Evolutionary conservation across 352 stramenopile genomes (phyloP).

Genomic region (Globisporangium barbulae): DNA sequence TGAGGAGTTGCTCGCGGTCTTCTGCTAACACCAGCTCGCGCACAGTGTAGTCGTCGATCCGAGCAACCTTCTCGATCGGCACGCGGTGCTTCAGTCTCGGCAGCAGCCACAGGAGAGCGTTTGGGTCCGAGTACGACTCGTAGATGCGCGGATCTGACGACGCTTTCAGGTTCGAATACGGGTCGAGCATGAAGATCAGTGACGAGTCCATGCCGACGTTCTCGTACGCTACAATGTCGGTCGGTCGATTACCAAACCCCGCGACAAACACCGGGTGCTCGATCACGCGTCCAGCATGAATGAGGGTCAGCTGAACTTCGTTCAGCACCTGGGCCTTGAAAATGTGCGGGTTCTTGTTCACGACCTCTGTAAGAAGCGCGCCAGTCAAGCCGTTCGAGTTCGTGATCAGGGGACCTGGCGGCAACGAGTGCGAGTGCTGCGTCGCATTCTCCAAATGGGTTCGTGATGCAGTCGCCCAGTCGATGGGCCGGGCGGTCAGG

Average conservation of each 20-base stretch:
- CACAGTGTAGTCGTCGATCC: constrained; percentile 83
- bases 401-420: constrained; percentile 71
- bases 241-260: constrained; percentile 84
- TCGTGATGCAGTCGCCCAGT: constrained; percentile 70
- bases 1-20: constrained; percentile 68
- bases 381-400: constrained; percentile 79
- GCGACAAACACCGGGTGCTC: constrained; percentile 82
- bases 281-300: constrained; percentile 63
- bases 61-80: constrained; percentile 67
- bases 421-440: constrained; percentile 55
- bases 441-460: constrained; percentile 72
- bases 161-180: constrained; percentile 73
- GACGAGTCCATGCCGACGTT: constrained; percentile 66
- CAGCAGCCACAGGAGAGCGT: constrained; percentile 74
- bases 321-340: constrained; percentile 85
- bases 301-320: constrained; percentile 76
- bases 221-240: constrained; percentile 76
- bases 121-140: constrained; percentile 80
- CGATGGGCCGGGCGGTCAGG: constrained; percentile 71
- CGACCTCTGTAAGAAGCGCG: constrained; percentile 77
- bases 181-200: constrained; percentile 81
- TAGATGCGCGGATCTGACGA: constrained; percentile 61
- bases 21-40: constrained; percentile 73
- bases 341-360: constrained; percentile 82
- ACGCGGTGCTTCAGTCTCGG: constrained; percentile 82